These are phyloP conservation scores for Beta vulgaris DNA, from an alignment of 148 eudicot genomes.

Conservation along the genomic window DNA sequence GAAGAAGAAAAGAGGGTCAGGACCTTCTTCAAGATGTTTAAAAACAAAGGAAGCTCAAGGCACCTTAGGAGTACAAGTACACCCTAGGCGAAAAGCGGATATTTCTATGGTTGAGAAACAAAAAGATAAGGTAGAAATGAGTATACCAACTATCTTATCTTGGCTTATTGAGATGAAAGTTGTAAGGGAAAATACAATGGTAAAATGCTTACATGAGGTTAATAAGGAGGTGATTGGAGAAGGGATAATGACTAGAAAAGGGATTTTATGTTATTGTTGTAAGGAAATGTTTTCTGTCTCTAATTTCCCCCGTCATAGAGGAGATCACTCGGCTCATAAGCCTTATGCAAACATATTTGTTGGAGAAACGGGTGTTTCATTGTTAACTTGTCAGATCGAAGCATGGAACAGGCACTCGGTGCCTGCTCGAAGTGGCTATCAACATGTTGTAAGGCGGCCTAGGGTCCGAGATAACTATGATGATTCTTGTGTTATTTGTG, in stretches of 20 bases:
- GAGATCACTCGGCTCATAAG: not conserved
- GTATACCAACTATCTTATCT: conserved; percentile 24
- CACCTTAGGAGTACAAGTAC: too few species aligned
- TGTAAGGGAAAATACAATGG: conserved; percentile 14
- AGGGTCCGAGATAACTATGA: conserved; percentile 37
- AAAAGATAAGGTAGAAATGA: not conserved
- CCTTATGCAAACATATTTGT: conserved; percentile 35
- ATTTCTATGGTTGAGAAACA: not conserved
- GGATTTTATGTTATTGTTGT: conserved; percentile 49
- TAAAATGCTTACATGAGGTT: not conserved
- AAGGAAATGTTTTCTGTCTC: not conserved
- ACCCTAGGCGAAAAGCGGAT: not conserved
- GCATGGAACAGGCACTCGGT: conserved; percentile 40
- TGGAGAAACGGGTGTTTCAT: not conserved
- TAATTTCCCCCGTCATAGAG: conserved; percentile 32
- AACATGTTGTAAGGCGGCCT: conserved; percentile 6
- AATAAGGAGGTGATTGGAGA: not conserved
- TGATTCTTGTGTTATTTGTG: conserved; percentile 64
- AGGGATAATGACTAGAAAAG: conserved; percentile 32
- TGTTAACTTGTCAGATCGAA: conserved; percentile 27
- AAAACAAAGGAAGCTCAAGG: not conserved
- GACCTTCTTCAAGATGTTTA: not conserved
- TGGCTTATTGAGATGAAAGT: conserved; percentile 42
- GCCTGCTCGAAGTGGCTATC: conserved; percentile 12
- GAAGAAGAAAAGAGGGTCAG: not conserved